Evolutionary conservation across 2,329 filamentous ascomycete species (phyloP).

Genomic region (Fusarium protoensiforme): DNA sequence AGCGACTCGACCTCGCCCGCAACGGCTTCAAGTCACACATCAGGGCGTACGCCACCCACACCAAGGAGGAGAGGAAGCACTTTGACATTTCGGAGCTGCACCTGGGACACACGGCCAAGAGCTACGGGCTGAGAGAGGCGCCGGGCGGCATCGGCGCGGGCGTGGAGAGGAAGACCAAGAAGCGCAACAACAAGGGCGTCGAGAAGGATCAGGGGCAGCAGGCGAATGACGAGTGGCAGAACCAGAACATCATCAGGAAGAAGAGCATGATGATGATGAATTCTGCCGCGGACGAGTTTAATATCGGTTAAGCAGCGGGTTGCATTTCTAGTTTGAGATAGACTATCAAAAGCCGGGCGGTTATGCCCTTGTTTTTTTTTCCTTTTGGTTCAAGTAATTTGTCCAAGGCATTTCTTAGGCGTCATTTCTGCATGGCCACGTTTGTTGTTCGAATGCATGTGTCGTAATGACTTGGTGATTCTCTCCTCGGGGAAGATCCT

Average conservation of each 20-base stretch:
- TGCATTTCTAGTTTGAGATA: conserved; percentile 29
- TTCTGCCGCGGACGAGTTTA: conserved; percentile 74
- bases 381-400: not conserved
- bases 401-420: not conserved
- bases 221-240: conserved; percentile 44
- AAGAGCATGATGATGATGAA: conserved; percentile 74
- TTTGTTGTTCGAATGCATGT: not conserved
- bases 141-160: conserved; percentile 82
- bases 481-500: not conserved
- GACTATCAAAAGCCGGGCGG: conserved; percentile 30
- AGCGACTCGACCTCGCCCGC: conserved; percentile 82
- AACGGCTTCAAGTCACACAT: conserved; percentile 93
- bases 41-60: conserved; percentile 93
- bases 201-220: conserved; percentile 52
- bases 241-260: conserved; percentile 63
- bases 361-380: conserved; percentile 9
- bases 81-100: conserved; percentile 95
- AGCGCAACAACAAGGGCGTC: conserved; percentile 47
- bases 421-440: not conserved
- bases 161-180: conserved; percentile 59
- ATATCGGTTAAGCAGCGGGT: conserved; percentile 64
- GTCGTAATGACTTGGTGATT: not conserved
- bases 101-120: conserved; percentile 92
- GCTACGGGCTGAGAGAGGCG: conserved; percentile 88
- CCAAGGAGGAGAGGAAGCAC: conserved; percentile 82